A percentile compares a stretch with the other conserved stretches of the same genome.
Conservation (phyloP, 1,284 basidiomycete genomes). For the Schizophyllum amplum region DNA sequence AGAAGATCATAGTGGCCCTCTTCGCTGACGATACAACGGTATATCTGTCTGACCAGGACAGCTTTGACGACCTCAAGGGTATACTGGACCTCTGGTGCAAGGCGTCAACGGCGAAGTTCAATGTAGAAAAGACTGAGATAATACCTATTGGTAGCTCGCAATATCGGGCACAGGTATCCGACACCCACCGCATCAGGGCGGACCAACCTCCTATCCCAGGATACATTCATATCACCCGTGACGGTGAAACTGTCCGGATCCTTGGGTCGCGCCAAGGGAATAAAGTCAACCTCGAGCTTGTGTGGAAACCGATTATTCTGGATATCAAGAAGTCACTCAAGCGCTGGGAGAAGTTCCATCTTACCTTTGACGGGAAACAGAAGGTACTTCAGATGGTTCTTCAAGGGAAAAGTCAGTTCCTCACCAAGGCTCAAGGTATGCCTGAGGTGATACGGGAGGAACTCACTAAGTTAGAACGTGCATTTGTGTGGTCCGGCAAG, state of each 20-base stretch:
- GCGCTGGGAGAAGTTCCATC: not conserved
- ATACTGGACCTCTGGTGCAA: slow-evolving; percentile 3
- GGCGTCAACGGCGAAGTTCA: slow-evolving; percentile 5
- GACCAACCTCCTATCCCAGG: not conserved
- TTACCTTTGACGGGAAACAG: not conserved
- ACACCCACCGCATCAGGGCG: not conserved
- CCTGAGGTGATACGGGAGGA: not conserved
- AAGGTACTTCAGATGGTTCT: slow-evolving; percentile 5
- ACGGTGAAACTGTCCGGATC: slow-evolving; percentile 1
- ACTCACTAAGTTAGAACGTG: not conserved
- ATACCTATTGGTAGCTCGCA: not conserved
- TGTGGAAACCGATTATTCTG: slow-evolving; percentile 1
- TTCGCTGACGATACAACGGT: slow-evolving; percentile 9
- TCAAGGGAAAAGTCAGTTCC: slow-evolving; percentile 10
- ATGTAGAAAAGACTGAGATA: slow-evolving; percentile 3
- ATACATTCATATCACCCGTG: not conserved
- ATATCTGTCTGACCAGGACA: not conserved
- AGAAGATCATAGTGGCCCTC: not conserved
- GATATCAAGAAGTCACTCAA: not conserved
- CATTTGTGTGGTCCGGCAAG: slow-evolving; percentile 14
- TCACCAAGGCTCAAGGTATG: slow-evolving; percentile 13
- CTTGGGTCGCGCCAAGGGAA: slow-evolving; percentile 1
- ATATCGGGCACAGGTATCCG: not conserved
- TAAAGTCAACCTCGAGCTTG: not conserved
- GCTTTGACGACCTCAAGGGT: not conserved